These are phyloP conservation scores for Stemphylium vesicarium DNA, from an alignment of 2,329 filamentous ascomycete genomes.

Conservation along the genomic window DNA sequence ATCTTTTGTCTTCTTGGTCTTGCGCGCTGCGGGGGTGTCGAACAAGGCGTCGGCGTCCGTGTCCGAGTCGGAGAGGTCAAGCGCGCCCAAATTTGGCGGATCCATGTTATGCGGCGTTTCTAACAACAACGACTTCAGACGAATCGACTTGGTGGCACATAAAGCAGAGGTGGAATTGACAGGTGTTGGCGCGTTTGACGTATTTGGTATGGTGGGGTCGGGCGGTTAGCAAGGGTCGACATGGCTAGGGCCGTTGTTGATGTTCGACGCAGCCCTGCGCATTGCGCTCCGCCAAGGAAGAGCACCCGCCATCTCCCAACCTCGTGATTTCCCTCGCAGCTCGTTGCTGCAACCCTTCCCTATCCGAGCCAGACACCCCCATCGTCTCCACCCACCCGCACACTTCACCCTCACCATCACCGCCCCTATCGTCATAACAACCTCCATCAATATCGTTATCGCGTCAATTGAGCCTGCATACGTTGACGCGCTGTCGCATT, in stretches of 20 bases:
- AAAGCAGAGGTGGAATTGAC: not conserved
- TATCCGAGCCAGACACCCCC: conserved; percentile 19
- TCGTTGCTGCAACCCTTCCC: conserved; percentile 18
- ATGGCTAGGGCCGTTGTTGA: conserved; percentile 17
- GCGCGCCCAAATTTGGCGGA: conserved; percentile 58
- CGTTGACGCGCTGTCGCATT: conserved; percentile 10
- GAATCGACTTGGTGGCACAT: not conserved
- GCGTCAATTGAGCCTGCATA: conserved; percentile 8
- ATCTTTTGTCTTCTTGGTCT: conserved; percentile 46
- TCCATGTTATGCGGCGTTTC: conserved; percentile 26
- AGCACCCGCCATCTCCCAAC: conserved; percentile 35
- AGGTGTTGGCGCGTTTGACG: conserved; percentile 32
- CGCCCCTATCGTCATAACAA: conserved; percentile 12
- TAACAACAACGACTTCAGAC: not conserved
- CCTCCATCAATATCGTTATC: conserved; percentile 12
- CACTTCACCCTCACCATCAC: conserved; percentile 21
- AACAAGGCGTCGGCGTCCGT: conserved; percentile 65
- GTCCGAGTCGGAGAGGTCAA: conserved; percentile 62
- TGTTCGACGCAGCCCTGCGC: conserved; percentile 3
- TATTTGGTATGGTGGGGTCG: conserved; percentile 30
- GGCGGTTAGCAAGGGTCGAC: conserved; percentile 14
- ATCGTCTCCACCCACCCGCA: conserved; percentile 22
- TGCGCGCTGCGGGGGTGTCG: conserved; percentile 58
- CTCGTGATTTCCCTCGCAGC: conserved; percentile 25
- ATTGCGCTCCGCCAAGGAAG: conserved; percentile 8